Base-by-base conservation (phyloP, 2,329 filamentous ascomycete genomes). In the Arthrobotrys iridis region DNA sequence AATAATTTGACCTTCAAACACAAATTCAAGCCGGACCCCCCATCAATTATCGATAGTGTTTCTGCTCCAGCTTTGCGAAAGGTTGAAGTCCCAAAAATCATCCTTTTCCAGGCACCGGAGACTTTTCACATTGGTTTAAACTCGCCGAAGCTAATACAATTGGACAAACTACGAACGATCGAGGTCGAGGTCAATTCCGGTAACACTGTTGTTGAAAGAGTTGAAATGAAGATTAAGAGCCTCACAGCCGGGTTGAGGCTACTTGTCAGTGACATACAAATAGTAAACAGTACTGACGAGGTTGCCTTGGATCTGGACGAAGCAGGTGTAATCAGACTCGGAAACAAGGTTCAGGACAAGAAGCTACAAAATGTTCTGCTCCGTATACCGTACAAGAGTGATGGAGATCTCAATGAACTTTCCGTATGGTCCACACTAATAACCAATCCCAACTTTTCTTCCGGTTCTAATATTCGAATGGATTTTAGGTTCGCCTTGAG, bases 371-470 rank as follows among this genome's bases (percentile, higher is more conserved):
- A 81, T 81, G 28, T 80, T 80, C 28, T 79, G 3, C 40, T 76
- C 8, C 48, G 72, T 2, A 70, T 76, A 45, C 72, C 72, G 2
- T 76, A 76, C 20, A 70, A 68, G 33, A 76, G 72, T 46, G 72
- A 76, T 11, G 72, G 72, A 1, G 40, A 76, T 90, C 18, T 88
- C 84, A 20, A 84, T 97, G 20, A 85, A 85, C 4, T 87, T 93
- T 50, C 94, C 93, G 0, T 99, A 96, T 97, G 80, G 89, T 91
- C 70, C 89, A 92, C 45, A 85, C 92, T 0, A 86, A 86, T 2
- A 96, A 95, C n/a, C 80, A 86, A 86, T 1, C 93, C 91, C 0
- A 3, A n/a, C n/a, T 3, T 84, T 88, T 87, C 1, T n/a, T n/a
- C 91, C 89, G 1, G 85, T 84, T 5, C 91, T 92, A 77, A 85